A percentile compares a stretch with the other conserved stretches of the same genome.
phyloP scores from a whole-genome alignment of 2,329 filamentous ascomycete genomes.

The Alternaria panax region DNA sequence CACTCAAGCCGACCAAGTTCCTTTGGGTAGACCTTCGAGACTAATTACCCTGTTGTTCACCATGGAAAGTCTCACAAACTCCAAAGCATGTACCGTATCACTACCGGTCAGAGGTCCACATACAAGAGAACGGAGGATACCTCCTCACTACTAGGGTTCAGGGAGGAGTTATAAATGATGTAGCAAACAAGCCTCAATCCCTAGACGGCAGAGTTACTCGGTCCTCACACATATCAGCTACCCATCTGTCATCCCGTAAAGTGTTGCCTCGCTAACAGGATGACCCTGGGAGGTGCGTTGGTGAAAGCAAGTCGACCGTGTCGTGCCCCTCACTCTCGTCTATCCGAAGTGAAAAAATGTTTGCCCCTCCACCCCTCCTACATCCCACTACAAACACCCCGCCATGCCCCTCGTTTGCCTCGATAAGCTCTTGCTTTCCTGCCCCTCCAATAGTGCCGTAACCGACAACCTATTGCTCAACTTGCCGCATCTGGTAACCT shows the following conservation, averaged over 20 bases:
- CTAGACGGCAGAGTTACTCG: background rate
- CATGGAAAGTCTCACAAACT: background rate
- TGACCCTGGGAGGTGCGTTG: background rate
- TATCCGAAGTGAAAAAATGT: background rate
- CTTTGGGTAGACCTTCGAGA: background rate
- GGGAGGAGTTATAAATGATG: background rate
- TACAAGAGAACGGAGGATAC: background rate
- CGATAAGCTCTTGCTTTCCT: background rate
- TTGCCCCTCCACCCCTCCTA: constrained; percentile 3
- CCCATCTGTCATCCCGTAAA: background rate
- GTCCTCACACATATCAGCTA: background rate
- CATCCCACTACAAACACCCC: background rate
- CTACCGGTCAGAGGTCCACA: background rate
- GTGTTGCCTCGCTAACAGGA: background rate
- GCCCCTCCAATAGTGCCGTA: constrained; percentile 5
- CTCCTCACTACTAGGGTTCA: background rate
- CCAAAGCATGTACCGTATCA: background rate
- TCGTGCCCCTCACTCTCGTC: background rate
- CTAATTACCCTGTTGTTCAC: background rate
- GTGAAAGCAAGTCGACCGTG: background rate
- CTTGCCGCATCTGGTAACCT: background rate
- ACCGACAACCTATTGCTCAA: constrained; percentile 3
- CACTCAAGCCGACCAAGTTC: background rate
- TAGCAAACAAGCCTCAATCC: background rate
- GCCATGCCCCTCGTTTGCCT: constrained; percentile 4